These are phyloP conservation scores for Populus tomentosa DNA, from an alignment of 441 rosid genomes.

Conservation along the genomic window DNA sequence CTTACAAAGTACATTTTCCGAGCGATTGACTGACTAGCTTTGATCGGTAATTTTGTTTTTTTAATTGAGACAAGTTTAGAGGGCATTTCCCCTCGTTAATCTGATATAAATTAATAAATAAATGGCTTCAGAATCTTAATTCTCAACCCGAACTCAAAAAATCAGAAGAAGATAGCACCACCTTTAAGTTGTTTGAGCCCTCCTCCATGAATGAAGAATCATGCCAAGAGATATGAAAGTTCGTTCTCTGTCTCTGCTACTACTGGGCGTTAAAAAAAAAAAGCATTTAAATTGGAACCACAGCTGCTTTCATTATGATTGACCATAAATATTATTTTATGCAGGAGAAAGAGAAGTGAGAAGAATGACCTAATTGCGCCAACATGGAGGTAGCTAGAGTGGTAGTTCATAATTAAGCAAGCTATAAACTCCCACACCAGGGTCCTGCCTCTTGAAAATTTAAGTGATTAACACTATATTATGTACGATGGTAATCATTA, in stretches of 20 bases:
- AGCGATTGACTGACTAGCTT: background rate
- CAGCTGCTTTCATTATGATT: background rate
- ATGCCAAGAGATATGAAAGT: too few relatives aligned
- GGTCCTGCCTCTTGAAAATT: background rate
- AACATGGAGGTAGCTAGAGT: background rate
- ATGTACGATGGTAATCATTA: constrained; percentile 23
- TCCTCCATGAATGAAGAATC: too few relatives aligned
- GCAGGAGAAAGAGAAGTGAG: background rate
- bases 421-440: background rate
- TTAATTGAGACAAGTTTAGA: too few relatives aligned
- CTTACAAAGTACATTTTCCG: background rate
- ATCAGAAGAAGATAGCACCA: too few relatives aligned
- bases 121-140: too few relatives aligned
- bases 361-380: background rate
- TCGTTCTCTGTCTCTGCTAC: too few relatives aligned
- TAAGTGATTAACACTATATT: background rate
- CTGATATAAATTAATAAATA: too few relatives aligned
- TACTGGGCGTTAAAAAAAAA: too few relatives aligned
- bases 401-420: background rate
- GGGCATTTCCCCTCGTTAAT: too few relatives aligned
- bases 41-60: too few relatives aligned
- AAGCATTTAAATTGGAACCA: background rate
- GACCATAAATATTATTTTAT: background rate
- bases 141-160: too few relatives aligned
- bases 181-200: too few relatives aligned